Evolutionary conservation across 2,329 filamentous ascomycete species (phyloP).

Genomic region (Cladosporium sp.): DNA sequence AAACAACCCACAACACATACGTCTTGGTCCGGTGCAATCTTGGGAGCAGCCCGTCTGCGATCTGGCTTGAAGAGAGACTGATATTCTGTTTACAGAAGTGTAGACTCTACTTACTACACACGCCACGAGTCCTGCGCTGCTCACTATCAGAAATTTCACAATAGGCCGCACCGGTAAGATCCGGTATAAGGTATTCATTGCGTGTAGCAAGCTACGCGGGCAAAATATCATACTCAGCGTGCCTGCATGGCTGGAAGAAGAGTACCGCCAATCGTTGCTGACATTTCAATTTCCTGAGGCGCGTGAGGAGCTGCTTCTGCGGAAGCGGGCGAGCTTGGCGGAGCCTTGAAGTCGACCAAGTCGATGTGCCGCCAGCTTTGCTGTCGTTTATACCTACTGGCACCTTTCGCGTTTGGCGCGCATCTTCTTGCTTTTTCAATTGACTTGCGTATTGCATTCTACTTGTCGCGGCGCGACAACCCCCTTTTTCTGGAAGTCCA

Average conservation of each 20-base stretch:
- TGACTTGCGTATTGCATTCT: neutral
- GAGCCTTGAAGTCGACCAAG: slow-evolving; percentile 1
- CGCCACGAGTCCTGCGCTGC: neutral
- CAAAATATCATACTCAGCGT: neutral
- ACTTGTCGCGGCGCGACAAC: neutral
- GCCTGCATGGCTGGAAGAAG: neutral
- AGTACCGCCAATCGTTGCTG: neutral
- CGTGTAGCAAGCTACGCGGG: neutral
- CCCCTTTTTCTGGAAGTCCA: neutral
- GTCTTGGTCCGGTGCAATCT: neutral
- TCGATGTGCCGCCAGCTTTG: slow-evolving; percentile 9
- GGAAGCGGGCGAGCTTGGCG: slow-evolving; percentile 1
- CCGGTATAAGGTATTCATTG: neutral
- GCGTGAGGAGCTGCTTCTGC: neutral
- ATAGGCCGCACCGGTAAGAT: neutral
- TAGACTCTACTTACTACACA: neutral
- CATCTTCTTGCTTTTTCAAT: neutral
- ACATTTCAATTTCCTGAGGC: neutral
- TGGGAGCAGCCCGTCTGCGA: neutral
- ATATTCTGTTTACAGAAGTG: neutral
- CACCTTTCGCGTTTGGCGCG: slow-evolving; percentile 9
- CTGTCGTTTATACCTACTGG: slow-evolving; percentile 5
- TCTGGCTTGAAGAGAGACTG: neutral
- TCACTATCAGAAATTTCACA: neutral
- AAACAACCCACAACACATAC: neutral